A percentile compares a stretch with the other conserved stretches of the same genome.
Evolutionary conservation across 768 basidiomycete species (phyloP).

Genomic region (Rhodotorula sphaerocarpa): DNA sequence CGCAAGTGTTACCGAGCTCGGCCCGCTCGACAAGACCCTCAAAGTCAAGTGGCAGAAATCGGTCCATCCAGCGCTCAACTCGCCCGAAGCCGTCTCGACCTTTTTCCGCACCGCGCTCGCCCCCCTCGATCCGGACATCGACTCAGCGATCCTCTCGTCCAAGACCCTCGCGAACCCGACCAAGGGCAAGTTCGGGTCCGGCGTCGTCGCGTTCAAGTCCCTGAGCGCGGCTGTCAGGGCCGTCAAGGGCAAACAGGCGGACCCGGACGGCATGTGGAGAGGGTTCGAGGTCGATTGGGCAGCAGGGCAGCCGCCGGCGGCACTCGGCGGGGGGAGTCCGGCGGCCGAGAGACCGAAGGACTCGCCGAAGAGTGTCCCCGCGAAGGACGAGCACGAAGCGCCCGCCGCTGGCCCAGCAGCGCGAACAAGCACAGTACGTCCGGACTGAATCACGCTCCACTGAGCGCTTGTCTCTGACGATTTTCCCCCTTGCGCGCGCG

Average conservation of each 20-base stretch:
- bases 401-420: neutral
- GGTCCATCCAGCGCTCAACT: neutral
- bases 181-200: constrained; percentile 28
- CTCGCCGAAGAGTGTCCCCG: too few species aligned
- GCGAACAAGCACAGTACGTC: too few species aligned
- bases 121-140: constrained; percentile 12
- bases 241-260: constrained; percentile 15
- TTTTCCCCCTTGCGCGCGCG: too few species aligned
- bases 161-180: constrained; percentile 23
- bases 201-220: constrained; percentile 25
- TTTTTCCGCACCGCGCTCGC: neutral
- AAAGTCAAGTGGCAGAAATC: constrained; percentile 34
- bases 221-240: constrained; percentile 25
- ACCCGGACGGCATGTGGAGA: constrained; percentile 12
- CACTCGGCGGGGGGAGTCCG: neutral
- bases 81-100: neutral
- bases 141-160: constrained; percentile 31
- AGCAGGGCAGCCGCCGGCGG: constrained; percentile 19
- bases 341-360: too few species aligned
- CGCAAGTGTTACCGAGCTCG: constrained; percentile 20
- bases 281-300: constrained; percentile 37
- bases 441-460: neutral
- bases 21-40: constrained; percentile 37
- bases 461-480: neutral
- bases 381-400: too few species aligned